Percentiles rank a stretch among this genome's conserved stretches.
Conservation (phyloP, 257 asterid genomes). For the Hygrophila difformis region DNA sequence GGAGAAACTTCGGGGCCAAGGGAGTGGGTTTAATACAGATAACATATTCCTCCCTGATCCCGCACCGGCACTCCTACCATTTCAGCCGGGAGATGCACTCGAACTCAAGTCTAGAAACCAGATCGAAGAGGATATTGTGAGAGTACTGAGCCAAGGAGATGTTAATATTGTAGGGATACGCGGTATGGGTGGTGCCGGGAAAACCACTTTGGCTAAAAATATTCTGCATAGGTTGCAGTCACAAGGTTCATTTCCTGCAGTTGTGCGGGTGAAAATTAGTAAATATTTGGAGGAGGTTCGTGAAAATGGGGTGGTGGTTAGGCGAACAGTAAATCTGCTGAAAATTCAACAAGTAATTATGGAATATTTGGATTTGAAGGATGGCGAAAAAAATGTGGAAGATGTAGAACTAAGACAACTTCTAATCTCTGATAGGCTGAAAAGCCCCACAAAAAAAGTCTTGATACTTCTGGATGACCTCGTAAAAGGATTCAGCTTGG, state of each 20-base stretch:
- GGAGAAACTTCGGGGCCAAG: neutral
- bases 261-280: neutral
- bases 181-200: constrained; percentile 3
- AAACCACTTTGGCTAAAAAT: constrained; percentile 4
- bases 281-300: too few relatives aligned
- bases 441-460: too few relatives aligned
- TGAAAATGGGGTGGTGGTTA: too few relatives aligned
- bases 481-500: constrained; percentile 14
- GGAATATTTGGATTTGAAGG: neutral
- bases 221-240: neutral
- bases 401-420: neutral
- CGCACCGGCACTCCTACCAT: neutral
- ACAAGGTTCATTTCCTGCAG: neutral
- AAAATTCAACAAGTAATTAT: constrained; percentile 5
- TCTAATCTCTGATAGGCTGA: neutral
- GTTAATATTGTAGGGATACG: neutral
- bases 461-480: constrained; percentile 24
- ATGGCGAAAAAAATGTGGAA: neutral
- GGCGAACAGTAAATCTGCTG: neutral
- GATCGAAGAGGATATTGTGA: neutral
- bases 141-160: neutral
- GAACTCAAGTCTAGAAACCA: constrained; percentile 1
- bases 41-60: too few relatives aligned
- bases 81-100: neutral
- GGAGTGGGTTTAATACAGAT: too few relatives aligned